Evolutionary conservation across 2,329 filamentous ascomycete species (phyloP).

Genomic region (Corniculantispora saksenae): DNA sequence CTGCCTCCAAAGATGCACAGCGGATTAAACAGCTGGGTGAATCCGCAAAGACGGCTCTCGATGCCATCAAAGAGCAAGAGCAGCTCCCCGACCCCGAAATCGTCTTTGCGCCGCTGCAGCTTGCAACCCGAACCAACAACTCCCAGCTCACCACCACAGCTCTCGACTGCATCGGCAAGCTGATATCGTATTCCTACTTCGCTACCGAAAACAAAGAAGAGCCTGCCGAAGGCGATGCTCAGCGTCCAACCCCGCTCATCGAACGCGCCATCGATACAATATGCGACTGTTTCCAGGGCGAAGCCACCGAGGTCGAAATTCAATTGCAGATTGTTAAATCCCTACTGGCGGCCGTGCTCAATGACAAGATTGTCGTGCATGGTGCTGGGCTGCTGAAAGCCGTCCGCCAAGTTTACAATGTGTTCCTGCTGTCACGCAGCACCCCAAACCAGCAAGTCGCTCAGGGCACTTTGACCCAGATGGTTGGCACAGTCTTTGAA

Average conservation of each 20-base stretch:
- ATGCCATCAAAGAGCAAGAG: slow-evolving; percentile 83
- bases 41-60: slow-evolving; percentile 76
- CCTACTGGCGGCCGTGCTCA: slow-evolving; percentile 88
- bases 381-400: slow-evolving; percentile 94
- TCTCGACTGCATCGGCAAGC: slow-evolving; percentile 96
- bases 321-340: slow-evolving; percentile 99
- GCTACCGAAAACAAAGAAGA: slow-evolving; percentile 63
- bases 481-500: slow-evolving; percentile 98
- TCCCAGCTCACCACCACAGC: slow-evolving; percentile 85
- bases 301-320: slow-evolving; percentile 86
- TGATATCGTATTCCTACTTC: slow-evolving; percentile 99
- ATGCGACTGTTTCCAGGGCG: slow-evolving; percentile 98
- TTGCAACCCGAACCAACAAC: slow-evolving; percentile 85
- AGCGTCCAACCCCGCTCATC: slow-evolving; percentile 69
- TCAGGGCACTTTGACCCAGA: slow-evolving; percentile 94
- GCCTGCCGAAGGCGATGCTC: slow-evolving; percentile 40
- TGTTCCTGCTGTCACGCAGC: slow-evolving; percentile 92
- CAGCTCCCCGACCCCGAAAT: slow-evolving; percentile 85
- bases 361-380: slow-evolving; percentile 98
- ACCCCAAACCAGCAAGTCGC: slow-evolving; percentile 95
- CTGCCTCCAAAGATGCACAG: slow-evolving; percentile 82
- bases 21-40: slow-evolving; percentile 84
- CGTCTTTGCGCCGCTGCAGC: slow-evolving; percentile 85
- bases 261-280: slow-evolving; percentile 98
- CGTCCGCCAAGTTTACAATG: slow-evolving; percentile 97